Evolutionary conservation across 768 basidiomycete genomes (phyloP).

Genomic region (Russula abietina): DNA sequence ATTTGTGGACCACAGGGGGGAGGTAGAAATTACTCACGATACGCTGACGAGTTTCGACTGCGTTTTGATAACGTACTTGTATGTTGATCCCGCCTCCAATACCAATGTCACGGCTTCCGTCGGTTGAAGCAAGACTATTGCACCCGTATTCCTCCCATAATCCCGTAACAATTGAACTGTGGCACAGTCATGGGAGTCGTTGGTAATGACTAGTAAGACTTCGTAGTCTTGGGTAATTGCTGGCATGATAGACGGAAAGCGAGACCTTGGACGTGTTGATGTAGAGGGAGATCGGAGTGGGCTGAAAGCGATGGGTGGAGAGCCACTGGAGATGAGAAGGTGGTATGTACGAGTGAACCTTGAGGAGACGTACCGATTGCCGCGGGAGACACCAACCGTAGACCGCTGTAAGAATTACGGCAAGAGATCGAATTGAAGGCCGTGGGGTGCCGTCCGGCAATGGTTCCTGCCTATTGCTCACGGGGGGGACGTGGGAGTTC

Average conservation of each 20-base stretch:
- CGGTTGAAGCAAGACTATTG: constrained; percentile 53
- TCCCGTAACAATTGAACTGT: constrained; percentile 60
- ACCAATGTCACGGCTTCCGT: constrained; percentile 60
- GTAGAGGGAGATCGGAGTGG: constrained; percentile 7
- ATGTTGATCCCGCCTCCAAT: constrained; percentile 61
- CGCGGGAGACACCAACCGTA: constrained; percentile 21
- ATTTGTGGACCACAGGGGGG: neutral
- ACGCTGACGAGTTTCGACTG: constrained; percentile 61
- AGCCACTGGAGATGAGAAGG: constrained; percentile 11
- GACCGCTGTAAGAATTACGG: constrained; percentile 23
- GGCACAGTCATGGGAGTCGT: constrained; percentile 59
- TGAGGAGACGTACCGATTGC: constrained; percentile 17
- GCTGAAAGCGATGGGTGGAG: constrained; percentile 10
- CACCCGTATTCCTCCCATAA: constrained; percentile 51
- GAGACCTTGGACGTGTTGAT: constrained; percentile 35
- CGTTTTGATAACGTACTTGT: constrained; percentile 64
- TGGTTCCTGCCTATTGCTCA: constrained; percentile 24
- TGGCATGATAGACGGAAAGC: constrained; percentile 43
- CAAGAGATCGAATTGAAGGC: constrained; percentile 19
- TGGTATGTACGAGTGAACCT: neutral
- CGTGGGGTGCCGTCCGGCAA: constrained; percentile 18
- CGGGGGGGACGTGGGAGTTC: constrained; percentile 19
- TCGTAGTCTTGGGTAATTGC: constrained; percentile 54
- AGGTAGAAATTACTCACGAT: constrained; percentile 44
- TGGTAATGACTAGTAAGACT: constrained; percentile 61